phyloP scores from a whole-genome alignment of 2,329 filamentous ascomycete genomes.

The Cercospora citrullina region DNA sequence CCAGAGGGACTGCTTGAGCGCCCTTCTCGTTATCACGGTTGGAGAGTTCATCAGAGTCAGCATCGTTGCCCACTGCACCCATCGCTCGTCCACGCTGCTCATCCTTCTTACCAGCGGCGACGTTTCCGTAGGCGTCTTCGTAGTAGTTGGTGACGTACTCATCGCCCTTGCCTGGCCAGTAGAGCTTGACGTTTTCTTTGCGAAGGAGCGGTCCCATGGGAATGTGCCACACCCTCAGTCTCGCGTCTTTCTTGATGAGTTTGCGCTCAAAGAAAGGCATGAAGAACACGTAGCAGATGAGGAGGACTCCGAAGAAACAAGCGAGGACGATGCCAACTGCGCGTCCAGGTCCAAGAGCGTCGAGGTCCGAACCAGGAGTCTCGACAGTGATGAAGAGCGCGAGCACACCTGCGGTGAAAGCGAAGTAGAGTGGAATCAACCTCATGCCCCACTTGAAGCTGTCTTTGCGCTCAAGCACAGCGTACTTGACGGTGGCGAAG shows the following conservation, averaged over 20 bases:
- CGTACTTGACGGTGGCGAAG: constrained; percentile 51
- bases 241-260: constrained; percentile 62
- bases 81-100: constrained; percentile 47
- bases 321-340: constrained; percentile 57
- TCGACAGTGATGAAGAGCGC: constrained; percentile 59
- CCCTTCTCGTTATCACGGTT: constrained; percentile 1
- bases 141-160: constrained; percentile 16
- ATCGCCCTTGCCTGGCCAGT: background rate
- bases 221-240: constrained; percentile 58
- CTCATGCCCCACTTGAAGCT: constrained; percentile 52
- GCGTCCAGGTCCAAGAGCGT: constrained; percentile 42
- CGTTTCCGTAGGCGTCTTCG: constrained; percentile 25
- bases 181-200: constrained; percentile 4
- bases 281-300: constrained; percentile 55
- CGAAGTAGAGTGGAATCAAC: constrained; percentile 51
- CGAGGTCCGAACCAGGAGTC: constrained; percentile 49
- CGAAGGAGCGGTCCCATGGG: constrained; percentile 46
- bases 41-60: constrained; percentile 15
- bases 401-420: constrained; percentile 48
- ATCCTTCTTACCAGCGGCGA: constrained; percentile 42
- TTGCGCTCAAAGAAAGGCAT: constrained; percentile 62
- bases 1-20: background rate
- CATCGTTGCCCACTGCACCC: constrained; percentile 13
- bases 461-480: constrained; percentile 50
- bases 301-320: constrained; percentile 51